Base-by-base conservation (phyloP, 2,329 filamentous ascomycete species). In the Pseudogymnoascus pannorum region DNA sequence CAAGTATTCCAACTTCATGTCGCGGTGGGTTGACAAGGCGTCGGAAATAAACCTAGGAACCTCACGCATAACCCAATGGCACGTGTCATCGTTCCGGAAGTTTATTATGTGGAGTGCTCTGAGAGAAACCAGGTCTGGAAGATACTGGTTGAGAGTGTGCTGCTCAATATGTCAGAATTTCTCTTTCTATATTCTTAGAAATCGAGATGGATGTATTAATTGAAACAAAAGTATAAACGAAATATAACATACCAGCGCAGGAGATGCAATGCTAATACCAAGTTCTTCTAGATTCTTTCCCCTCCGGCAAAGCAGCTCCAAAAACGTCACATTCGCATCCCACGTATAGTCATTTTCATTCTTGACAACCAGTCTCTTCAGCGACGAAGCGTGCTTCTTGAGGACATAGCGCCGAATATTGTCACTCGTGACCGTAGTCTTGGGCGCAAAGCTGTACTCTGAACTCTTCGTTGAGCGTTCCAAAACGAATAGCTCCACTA, bases 401-500 rank as follows among this genome's bases (percentile, higher is more conserved):
- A 88, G 75, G 0, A 82, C 79, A 14, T 80, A 67, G 12, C 78
- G 77, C 3, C 83, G 78, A 60, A 88, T 87, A 60, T 85, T 78
- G n/a, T 81, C 78, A 7, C 85, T 82, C 0, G 74, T 78, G 1
- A 79, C 76, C 1, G 73, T 75, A 0, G 80, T 79, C 60, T 76
- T 79, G 5, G 78, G 75, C 1, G 81, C 78, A 59, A 83, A 79
- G 63, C 78, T 79, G 66, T 83, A 80, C 0, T 81, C 78, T 61
- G 80, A 79, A 61, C 79, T 74, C 66, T 81, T 82, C 16, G 68
- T 59, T 5, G 74, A 76, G 29, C 82, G 75, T 70, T 87, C 83
- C 26, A 87, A 71, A 66, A 88, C 70, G 64, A 84, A 83, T 1
- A 88, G 72, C 64, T 87, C 81, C n/a, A 80, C 76, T 1, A 88